Evolutionary conservation across 805 yeast genomes (phyloP).

Genomic region (Wickerhamiella nectarea): DNA sequence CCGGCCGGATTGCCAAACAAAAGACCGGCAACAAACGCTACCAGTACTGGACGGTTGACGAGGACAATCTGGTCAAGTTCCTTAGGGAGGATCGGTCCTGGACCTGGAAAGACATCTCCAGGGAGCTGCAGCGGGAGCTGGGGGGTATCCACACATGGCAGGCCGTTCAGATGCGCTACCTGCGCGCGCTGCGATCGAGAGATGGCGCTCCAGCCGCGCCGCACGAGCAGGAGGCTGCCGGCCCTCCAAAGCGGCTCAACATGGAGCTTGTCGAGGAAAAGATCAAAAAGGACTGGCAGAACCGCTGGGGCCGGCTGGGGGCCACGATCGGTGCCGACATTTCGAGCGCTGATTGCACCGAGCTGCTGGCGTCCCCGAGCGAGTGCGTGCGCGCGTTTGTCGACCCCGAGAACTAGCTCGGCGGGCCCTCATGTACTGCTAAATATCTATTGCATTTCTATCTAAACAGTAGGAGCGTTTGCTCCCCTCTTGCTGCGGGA

Average conservation of each 20-base stretch:
- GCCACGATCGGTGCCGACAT: conserved; percentile 1
- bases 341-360: not conserved
- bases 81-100: conserved; percentile 1
- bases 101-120: conserved; percentile 26
- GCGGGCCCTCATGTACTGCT: not conserved
- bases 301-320: conserved; percentile 4
- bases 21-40: conserved; percentile 1
- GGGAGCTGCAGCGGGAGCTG: conserved; percentile 21
- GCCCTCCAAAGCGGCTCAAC: too few species aligned
- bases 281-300: not conserved
- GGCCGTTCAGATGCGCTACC: conserved; percentile 36
- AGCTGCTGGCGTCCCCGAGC: not conserved
- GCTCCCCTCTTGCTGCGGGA: conserved; percentile 6
- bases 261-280: not conserved
- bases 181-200: conserved; percentile 31
- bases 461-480: conserved; percentile 4
- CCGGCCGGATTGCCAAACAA: not conserved
- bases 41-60: conserved; percentile 7
- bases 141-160: conserved; percentile 26
- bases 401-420: not conserved
- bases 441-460: not conserved
- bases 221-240: too few species aligned
- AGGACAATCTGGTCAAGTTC: not conserved
- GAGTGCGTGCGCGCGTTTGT: not conserved
- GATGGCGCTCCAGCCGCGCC: too few species aligned